Evolutionary conservation across 2,329 filamentous ascomycete species (phyloP).

Genomic region (Claviceps sp.): DNA sequence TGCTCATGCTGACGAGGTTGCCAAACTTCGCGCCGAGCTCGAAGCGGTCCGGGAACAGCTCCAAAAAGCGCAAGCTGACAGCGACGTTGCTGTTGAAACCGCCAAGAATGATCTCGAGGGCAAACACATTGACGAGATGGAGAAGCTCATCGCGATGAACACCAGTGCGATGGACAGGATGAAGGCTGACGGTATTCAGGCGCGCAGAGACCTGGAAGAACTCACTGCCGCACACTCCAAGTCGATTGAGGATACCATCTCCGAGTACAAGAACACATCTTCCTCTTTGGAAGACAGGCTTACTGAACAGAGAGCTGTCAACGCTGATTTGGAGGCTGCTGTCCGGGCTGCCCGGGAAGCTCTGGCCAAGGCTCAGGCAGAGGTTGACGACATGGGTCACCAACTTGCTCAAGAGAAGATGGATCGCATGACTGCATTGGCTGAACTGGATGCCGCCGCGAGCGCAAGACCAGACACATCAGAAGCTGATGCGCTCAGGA

Average conservation of each 20-base stretch:
- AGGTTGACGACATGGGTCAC: constrained; percentile 36
- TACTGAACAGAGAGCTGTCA: constrained; percentile 21
- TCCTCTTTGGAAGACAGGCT: constrained; percentile 23
- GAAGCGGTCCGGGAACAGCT: constrained; percentile 30
- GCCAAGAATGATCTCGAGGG: constrained; percentile 32
- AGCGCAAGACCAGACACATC: constrained; percentile 43
- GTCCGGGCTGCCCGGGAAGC: constrained; percentile 27
- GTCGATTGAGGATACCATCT: constrained; percentile 27
- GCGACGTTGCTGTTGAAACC: constrained; percentile 31
- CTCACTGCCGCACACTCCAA: constrained; percentile 23
- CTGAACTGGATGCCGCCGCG: constrained; percentile 45
- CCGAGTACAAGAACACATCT: constrained; percentile 23
- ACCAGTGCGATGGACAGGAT: constrained; percentile 27
- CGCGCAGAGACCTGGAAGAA: constrained; percentile 31
- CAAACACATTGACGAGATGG: constrained; percentile 32
- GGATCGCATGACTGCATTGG: constrained; percentile 44
- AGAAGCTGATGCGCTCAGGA: constrained; percentile 37
- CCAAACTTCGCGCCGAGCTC: constrained; percentile 17
- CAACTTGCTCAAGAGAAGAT: constrained; percentile 47
- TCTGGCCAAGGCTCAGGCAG: constrained; percentile 31
- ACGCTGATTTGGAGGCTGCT: constrained; percentile 22
- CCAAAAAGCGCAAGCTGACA: constrained; percentile 29
- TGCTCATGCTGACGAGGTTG: constrained; percentile 18
- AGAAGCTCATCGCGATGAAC: constrained; percentile 30
- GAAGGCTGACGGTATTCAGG: constrained; percentile 24